Percentiles rank a stretch among this genome's conserved stretches.
Evolutionary conservation across 495 filamentous ascomycete species (phyloP).

Genomic region (Peziza echinospora): DNA sequence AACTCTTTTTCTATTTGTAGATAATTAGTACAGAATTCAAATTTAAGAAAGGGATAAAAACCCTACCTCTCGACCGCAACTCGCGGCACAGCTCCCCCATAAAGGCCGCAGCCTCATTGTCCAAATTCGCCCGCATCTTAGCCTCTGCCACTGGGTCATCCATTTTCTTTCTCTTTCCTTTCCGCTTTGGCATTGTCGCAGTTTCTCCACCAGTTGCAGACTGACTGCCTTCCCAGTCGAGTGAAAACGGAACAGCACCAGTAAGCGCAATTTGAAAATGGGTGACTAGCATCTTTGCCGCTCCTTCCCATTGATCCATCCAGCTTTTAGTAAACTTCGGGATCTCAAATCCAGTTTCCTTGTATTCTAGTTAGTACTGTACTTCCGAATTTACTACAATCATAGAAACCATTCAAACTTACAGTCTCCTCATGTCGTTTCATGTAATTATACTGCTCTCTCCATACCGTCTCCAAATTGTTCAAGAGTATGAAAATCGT

Average conservation of each 20-base stretch:
- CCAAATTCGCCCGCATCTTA: conserved; percentile 10
- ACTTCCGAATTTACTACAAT: too few relatives aligned
- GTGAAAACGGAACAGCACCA: conserved; percentile 14
- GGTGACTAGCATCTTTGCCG: conserved; percentile 12
- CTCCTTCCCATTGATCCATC: not conserved
- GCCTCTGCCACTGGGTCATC: conserved; percentile 6
- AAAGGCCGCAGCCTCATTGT: conserved; percentile 12
- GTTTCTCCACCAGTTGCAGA: not conserved
- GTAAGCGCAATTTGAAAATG: conserved; percentile 16
- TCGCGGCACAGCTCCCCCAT: conserved; percentile 8
- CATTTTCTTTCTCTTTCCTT: not conserved
- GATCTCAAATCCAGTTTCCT: too few relatives aligned
- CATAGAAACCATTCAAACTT: too few relatives aligned
- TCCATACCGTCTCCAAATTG: conserved; percentile 23
- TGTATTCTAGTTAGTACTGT: too few relatives aligned
- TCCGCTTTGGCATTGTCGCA: not conserved
- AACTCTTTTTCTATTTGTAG: conserved; percentile 3
- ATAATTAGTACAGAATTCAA: too few relatives aligned
- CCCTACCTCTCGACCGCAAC: not conserved
- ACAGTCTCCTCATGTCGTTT: conserved; percentile 1
- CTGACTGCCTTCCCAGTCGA: conserved; percentile 12
- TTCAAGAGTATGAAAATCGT: conserved; percentile 33
- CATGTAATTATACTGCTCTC: not conserved
- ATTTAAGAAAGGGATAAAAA: too few relatives aligned
- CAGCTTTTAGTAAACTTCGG: not conserved